phyloP scores from a whole-genome alignment of 306 rosid genomes.

The Oemleria cerasiformis region DNA sequence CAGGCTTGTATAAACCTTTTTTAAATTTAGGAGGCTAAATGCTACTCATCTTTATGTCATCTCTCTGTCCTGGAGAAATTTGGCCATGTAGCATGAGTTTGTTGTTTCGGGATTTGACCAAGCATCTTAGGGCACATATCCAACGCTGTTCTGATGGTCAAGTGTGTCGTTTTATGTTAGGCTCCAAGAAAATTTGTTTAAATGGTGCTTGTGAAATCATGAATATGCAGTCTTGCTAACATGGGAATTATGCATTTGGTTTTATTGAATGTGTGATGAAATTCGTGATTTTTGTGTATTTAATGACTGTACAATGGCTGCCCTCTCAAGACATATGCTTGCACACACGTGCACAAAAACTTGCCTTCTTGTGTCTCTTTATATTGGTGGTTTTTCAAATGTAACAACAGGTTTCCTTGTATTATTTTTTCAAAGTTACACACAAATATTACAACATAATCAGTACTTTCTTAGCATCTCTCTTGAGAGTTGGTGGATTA shows the following conservation, averaged over 20 bases:
- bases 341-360: not conserved
- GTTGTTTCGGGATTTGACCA: not conserved
- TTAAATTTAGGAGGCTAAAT: not conserved
- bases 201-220: not conserved
- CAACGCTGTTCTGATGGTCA: not conserved
- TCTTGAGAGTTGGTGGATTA: not conserved
- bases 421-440: not conserved
- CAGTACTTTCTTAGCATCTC: not conserved
- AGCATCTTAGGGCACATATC: not conserved
- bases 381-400: not conserved
- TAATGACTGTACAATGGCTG: not conserved
- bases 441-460: not conserved
- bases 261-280: not conserved
- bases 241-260: not conserved
- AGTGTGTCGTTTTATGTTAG: not conserved
- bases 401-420: no score
- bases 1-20: not conserved
- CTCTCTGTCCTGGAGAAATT: not conserved
- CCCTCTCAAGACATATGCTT: not conserved
- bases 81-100: not conserved
- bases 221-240: not conserved
- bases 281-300: not conserved
- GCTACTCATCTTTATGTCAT: not conserved
- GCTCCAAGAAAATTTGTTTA: not conserved
- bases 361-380: not conserved